Evolutionary conservation across 2,329 filamentous ascomycete species (phyloP).

Genomic region (Hymenoscyphus albidus): DNA sequence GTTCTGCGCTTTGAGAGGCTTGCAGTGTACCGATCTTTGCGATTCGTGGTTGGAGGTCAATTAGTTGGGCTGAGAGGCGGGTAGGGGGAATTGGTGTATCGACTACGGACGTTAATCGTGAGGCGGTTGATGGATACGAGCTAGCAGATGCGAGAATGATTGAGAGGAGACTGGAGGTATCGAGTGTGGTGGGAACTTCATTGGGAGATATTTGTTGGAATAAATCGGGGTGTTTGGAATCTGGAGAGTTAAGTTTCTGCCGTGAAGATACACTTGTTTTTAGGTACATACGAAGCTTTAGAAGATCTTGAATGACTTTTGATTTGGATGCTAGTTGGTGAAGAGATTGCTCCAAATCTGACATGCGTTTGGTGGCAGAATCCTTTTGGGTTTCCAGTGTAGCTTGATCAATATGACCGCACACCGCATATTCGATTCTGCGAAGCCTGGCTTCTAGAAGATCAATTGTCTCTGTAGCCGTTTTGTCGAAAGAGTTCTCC

Average conservation of each 20-base stretch:
- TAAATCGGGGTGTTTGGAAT: constrained; percentile 34
- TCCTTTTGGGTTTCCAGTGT: constrained; percentile 7
- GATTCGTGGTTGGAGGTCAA: constrained; percentile 33
- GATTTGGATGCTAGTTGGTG: constrained; percentile 27
- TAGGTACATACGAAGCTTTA: constrained; percentile 30
- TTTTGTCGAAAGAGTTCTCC: constrained; percentile 33
- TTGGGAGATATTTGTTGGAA: constrained; percentile 31
- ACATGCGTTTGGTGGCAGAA: constrained; percentile 20
- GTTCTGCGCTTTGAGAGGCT: constrained; percentile 30
- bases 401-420: constrained; percentile 22
- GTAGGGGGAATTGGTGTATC: constrained; percentile 33
- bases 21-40: constrained; percentile 33
- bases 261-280: neutral
- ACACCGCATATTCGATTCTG: constrained; percentile 33
- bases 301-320: constrained; percentile 32
- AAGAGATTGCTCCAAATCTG: constrained; percentile 24
- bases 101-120: constrained; percentile 33
- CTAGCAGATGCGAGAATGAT: constrained; percentile 35
- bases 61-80: constrained; percentile 33
- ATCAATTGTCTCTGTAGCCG: constrained; percentile 33
- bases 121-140: constrained; percentile 34
- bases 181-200: constrained; percentile 30
- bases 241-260: constrained; percentile 22
- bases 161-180: constrained; percentile 27
- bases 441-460: constrained; percentile 31